A percentile compares a stretch with the other conserved stretches of the same genome.
Evolutionary conservation across 2,329 filamentous ascomycete genomes (phyloP).

Genomic region (Diaporthe nobilis): DNA sequence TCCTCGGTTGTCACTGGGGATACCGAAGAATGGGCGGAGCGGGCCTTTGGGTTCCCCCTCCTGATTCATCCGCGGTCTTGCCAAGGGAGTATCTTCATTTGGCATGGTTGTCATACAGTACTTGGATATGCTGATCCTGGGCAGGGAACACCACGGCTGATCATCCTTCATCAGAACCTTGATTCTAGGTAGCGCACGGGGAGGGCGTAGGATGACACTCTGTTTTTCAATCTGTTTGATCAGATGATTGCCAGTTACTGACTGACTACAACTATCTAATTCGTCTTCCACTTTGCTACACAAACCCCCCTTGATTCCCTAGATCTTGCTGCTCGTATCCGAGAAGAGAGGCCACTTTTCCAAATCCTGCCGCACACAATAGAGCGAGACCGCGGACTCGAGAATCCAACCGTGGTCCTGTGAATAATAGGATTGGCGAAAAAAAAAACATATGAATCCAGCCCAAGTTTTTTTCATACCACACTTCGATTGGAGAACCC

Average conservation of each 20-base stretch:
- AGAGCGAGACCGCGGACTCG: constrained; percentile 5
- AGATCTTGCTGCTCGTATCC: constrained; percentile 11
- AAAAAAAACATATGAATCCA: constrained; percentile 19
- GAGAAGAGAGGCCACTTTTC: constrained; percentile 21
- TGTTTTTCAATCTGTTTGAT: constrained; percentile 19
- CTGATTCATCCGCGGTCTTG: background rate
- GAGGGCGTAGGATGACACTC: background rate
- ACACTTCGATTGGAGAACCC: constrained; percentile 14
- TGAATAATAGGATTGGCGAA: background rate
- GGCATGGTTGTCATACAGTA: background rate
- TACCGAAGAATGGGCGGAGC: background rate
- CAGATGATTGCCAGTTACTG: constrained; percentile 9
- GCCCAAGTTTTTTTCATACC: constrained; percentile 23
- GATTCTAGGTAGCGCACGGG: background rate
- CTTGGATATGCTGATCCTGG: background rate
- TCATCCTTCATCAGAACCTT: constrained; percentile 9
- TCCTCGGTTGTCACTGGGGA: background rate
- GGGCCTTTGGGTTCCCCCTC: background rate
- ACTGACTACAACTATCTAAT: constrained; percentile 25
- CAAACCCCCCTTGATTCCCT: background rate
- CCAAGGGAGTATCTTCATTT: constrained; percentile 17
- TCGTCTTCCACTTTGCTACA: constrained; percentile 11
- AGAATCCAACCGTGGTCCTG: background rate
- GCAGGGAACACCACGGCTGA: constrained; percentile 9
- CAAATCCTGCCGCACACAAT: constrained; percentile 16